Evolutionary conservation across 257 asterid species (phyloP), one percentile per base, ranked within the genome.

Genomic region (Solanum pinnatisectum): DNA sequence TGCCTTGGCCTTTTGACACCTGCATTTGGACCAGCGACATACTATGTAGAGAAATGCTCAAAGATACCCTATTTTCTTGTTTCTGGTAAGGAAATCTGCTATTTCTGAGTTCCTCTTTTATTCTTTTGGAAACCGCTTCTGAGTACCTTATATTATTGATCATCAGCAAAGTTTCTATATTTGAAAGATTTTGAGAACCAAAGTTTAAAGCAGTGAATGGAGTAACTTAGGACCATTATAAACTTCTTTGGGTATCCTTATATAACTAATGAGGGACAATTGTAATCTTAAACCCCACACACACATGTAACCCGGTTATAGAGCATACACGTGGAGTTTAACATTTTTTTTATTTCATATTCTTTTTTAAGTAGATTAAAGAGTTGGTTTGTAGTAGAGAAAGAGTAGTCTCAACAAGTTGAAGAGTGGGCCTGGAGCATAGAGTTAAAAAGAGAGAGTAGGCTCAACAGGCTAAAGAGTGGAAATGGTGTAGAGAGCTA

Each of bases 11-110:
- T 97, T 84, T 86, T 97, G 88, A 95, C 99, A 35, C 99, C 99
- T 89, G 96, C 99, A 32, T 96, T 97, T 90, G 99, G 99, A 60
- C 98, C 99, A 32, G 99, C 96, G 68, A 97, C 99, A 44, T 97
- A 93, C 94, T 96, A 96, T 90, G 95, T 95, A 33, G 98, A 96
- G 67, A 96, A 94, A 91, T 97, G 99, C 94, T 93, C 99, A 11
- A 93, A 89, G 87, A 93, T 97, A 16, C 98, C 99, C 35, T 95
- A 96, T 89, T 97, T 97, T 87, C 96, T 97, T 16, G 96, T 97
- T 86, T 94, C 99, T 87, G 92, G 99, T 96, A 91, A 92, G 85
- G 85, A 49, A 81, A 18, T 16, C 25, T 81, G 18, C 70, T 18
- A 18, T 82, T 81, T 32, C 42, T 10, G 68, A 46, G 85, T 30